Percentiles rank a stretch among this genome's conserved stretches.
Evolutionary conservation across 2,329 filamentous ascomycete genomes (phyloP).

Genomic region (Setomelanomma holmii): DNA sequence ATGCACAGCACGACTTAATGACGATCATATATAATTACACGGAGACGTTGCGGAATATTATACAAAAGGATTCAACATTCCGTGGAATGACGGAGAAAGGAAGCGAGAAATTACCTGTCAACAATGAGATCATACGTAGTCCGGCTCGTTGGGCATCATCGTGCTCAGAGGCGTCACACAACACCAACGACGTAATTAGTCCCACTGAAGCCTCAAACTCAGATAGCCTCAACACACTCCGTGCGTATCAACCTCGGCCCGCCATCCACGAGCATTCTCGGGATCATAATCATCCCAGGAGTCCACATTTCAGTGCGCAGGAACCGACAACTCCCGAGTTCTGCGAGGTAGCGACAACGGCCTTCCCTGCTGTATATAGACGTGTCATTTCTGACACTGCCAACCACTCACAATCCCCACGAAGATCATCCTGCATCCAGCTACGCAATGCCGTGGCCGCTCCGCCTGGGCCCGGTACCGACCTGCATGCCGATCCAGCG

Average conservation of each 20-base stretch:
- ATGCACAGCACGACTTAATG: no score
- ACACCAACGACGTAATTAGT: background rate
- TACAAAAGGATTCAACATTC: no score
- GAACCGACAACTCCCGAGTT: background rate
- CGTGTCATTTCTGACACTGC: background rate
- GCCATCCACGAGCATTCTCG: no score
- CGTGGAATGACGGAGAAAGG: no score
- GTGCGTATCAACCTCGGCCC: background rate
- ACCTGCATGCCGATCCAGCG: slow-evolving; percentile 2
- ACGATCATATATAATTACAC: no score
- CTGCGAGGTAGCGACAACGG: background rate
- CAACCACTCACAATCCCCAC: background rate
- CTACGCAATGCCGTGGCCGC: slow-evolving; percentile 3
- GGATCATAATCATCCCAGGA: no score
- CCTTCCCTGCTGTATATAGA: background rate
- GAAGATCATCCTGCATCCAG: slow-evolving; percentile 3
- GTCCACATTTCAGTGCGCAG: no score
- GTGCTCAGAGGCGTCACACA: no score
- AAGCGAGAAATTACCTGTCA: no score
- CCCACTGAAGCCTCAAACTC: background rate
- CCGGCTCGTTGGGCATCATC: no score
- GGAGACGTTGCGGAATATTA: no score
- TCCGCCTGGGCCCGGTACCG: background rate
- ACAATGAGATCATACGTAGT: no score
- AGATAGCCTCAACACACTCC: background rate